phyloP scores from a whole-genome alignment of 495 filamentous ascomycete genomes.

The Podospora didyma region DNA sequence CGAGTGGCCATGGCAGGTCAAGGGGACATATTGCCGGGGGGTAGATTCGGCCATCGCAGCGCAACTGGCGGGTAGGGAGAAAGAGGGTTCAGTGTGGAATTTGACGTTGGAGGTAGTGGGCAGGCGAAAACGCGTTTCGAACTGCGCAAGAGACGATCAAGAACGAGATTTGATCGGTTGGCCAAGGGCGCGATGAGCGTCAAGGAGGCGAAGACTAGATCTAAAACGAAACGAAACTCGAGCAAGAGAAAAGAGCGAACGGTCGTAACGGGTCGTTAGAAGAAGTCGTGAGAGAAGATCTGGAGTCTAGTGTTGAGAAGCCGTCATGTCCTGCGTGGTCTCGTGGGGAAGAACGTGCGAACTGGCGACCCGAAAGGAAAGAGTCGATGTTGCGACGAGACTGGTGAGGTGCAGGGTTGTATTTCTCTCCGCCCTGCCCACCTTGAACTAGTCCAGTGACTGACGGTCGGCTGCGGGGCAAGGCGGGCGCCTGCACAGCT shows the following conservation, averaged over 20 bases:
- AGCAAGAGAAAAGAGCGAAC: constrained; percentile 15
- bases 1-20: constrained; percentile 97
- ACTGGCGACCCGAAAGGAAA: neutral
- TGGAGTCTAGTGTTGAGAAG: constrained; percentile 9
- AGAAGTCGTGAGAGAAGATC: constrained; percentile 14
- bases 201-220: neutral
- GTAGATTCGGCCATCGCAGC: constrained; percentile 42
- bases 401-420: neutral
- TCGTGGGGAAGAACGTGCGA: neutral
- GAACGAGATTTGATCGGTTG: too few species aligned
- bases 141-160: too few species aligned
- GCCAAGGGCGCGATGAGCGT: neutral
- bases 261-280: constrained; percentile 28
- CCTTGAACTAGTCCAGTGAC: too few species aligned
- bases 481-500: neutral
- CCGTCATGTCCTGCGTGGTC: constrained; percentile 4
- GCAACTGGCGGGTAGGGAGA: too few species aligned
- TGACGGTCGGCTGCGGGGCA: neutral
- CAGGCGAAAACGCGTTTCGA: too few species aligned
- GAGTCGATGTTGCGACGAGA: constrained; percentile 1
- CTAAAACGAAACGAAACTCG: neutral
- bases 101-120: too few species aligned
- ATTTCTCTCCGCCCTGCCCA: too few species aligned
- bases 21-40: constrained; percentile 63
- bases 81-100: neutral